Conservation (phyloP, 805 yeast species). For the Peterozyma toletana region DNA sequence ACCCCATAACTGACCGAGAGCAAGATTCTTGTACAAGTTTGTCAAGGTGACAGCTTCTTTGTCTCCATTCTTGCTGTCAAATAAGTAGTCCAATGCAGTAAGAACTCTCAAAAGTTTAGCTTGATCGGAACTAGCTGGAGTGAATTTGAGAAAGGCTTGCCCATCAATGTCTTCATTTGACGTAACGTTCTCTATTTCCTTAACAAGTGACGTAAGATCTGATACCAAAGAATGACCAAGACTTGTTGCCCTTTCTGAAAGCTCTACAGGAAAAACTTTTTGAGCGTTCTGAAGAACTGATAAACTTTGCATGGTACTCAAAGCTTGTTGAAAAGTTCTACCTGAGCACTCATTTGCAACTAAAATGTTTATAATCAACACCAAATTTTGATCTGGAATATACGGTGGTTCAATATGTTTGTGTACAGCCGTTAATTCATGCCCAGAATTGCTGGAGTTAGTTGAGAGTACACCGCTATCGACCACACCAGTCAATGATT, state of each 20-base stretch:
- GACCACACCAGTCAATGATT: conserved; percentile 9
- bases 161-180: conserved; percentile 38
- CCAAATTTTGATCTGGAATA: conserved; percentile 56
- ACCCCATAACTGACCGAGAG: conserved; percentile 79
- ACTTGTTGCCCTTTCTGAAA: conserved; percentile 55
- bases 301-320: conserved; percentile 74
- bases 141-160: conserved; percentile 56
- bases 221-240: conserved; percentile 47
- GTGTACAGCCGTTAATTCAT: not conserved
- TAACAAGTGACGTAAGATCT: conserved; percentile 46
- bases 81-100: conserved; percentile 82
- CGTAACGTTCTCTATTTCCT: conserved; percentile 30
- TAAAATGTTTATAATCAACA: conserved; percentile 57
- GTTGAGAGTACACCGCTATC: not conserved
- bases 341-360: conserved; percentile 81
- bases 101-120: conserved; percentile 79
- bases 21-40: conserved; percentile 55
- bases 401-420: conserved; percentile 30
- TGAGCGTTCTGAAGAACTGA: conserved; percentile 56
- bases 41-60: conserved; percentile 41
- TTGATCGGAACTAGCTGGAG: conserved; percentile 78
- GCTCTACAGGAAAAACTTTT: conserved; percentile 56
- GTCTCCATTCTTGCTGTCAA: conserved; percentile 32
- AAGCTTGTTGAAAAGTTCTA: conserved; percentile 75
- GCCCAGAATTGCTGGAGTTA: not conserved